Evolutionary conservation across 768 basidiomycete genomes (phyloP).

Genomic region (Sarcodon aspratus): DNA sequence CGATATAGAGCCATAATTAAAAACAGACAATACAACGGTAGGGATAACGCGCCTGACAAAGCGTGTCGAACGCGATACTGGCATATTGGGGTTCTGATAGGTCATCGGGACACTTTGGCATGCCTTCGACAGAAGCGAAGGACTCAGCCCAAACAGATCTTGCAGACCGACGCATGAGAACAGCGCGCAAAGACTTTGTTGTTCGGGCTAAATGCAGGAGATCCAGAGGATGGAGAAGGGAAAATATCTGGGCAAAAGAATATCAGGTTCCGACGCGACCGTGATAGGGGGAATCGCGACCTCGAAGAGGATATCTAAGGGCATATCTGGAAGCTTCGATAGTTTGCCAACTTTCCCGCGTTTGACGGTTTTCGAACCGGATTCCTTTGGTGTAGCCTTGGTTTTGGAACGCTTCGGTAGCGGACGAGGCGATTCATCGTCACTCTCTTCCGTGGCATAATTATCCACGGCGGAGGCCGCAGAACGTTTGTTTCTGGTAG

Average conservation of each 20-base stretch:
- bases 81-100: conserved; percentile 9
- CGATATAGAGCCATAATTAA: background rate
- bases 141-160: conserved; percentile 5
- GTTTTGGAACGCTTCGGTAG: too few relatives aligned
- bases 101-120: conserved; percentile 8
- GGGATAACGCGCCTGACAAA: conserved; percentile 7
- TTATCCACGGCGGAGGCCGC: too few relatives aligned
- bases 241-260: conserved; percentile 4
- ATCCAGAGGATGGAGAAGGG: conserved; percentile 6
- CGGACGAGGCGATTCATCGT: too few relatives aligned
- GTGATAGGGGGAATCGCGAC: background rate
- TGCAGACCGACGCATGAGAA: conserved; percentile 6
- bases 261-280: background rate
- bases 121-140: conserved; percentile 3
- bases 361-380: background rate
- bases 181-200: conserved; percentile 5
- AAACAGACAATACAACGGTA: background rate
- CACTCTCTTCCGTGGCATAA: too few relatives aligned
- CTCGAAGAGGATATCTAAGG: background rate
- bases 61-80: conserved; percentile 7
- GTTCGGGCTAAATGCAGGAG: conserved; percentile 8
- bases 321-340: background rate
- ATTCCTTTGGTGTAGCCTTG: background rate
- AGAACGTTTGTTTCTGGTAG: too few relatives aligned
- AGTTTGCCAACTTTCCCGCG: background rate